Evolutionary conservation across 495 filamentous ascomycete species (phyloP), one percentile per base, ranked within the genome.

Genomic region (Xylaria longipes): DNA sequence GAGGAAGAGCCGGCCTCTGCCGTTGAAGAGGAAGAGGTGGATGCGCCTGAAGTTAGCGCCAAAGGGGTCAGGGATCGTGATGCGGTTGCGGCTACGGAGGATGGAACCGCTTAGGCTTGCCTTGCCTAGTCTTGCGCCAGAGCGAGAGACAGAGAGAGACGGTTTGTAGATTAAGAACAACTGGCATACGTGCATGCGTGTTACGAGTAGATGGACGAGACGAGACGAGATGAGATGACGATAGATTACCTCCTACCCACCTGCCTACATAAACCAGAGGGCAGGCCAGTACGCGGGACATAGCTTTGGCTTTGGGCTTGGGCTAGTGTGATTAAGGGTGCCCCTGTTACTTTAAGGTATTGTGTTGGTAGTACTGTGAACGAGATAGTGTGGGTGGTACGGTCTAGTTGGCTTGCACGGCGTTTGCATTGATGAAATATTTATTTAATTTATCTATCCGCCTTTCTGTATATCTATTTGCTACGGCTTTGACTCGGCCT

Each of bases 1-100:
- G 82, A 84, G 62, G 84, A 87, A 70, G 84, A 86, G 63, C 82
- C 82, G 14, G 65, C 65, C 2, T 71, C 71, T n/a, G 69, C 77
- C 12, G 33, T 37, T 11, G 64, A 39, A 20, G 46, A 56, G 46
- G 74, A 75, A 12, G 75, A 77, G 5, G 69, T 72, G 31, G 80
- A 84, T 48, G 77, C 81, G 17, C 77, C 80, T 22, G 81, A 80
- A 41, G 75, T 74, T 15, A 74, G 46, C 4, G 22, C 72, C 17
- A 76, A 77, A 50, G 77, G 76, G 9, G 73, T 74, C 33, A 69
- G 69, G n/a, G 73, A 79, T 22, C 68, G 65, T 1, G 70, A 68
- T n/a, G 70, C 69, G 35, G 39, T 65, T 22, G 45, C 60, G 1
- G 35, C 48, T 12, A 11, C 35, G 15, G 35, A 50, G 4, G 22